A percentile compares a stretch with the other conserved stretches of the same genome.
Conservation (phyloP, 163 green algal genomes). For the Scenedesmus sp. region DNA sequence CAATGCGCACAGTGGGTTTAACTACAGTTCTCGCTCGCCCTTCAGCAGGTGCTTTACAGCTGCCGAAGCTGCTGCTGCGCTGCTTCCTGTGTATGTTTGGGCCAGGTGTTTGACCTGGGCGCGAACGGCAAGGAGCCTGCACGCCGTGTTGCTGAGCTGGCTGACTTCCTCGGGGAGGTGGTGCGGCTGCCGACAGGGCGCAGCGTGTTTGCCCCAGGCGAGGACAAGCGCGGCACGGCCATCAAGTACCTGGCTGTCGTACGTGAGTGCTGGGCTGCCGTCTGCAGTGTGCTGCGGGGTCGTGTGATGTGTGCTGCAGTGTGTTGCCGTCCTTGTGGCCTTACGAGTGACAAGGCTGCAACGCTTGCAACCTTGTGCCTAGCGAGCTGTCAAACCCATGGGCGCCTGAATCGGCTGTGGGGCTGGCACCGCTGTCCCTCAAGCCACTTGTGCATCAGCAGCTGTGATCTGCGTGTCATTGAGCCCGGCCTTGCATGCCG, state of each 20-base stretch:
- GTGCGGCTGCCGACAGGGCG: conserved; percentile 45
- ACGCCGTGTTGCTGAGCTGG: conserved; percentile 76
- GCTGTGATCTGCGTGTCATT: too few species aligned
- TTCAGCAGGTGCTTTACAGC: not conserved
- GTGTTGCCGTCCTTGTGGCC: not conserved
- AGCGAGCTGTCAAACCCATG: not conserved
- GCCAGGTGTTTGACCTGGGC: conserved; percentile 89
- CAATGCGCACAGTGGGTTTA: too few species aligned
- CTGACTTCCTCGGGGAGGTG: conserved; percentile 75
- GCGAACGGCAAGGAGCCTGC: conserved; percentile 64
- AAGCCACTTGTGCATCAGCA: not conserved
- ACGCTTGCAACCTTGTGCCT: not conserved
- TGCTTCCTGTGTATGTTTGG: not conserved
- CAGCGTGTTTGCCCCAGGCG: conserved; percentile 75
- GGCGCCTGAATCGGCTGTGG: not conserved
- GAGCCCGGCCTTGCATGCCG: too few species aligned
- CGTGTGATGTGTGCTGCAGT: not conserved
- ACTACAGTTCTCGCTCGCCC: too few species aligned
- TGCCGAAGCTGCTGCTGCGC: not conserved
- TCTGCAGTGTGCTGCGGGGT: not conserved
- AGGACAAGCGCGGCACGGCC: conserved; percentile 72
- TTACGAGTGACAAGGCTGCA: not conserved
- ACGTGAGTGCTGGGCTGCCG: conserved; percentile 49
- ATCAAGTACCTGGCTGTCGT: conserved; percentile 87
- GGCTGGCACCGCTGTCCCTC: not conserved